These are phyloP conservation scores for Neurospora sp. DNA, from an alignment of 495 filamentous ascomycete species.

Conservation along the genomic window DNA sequence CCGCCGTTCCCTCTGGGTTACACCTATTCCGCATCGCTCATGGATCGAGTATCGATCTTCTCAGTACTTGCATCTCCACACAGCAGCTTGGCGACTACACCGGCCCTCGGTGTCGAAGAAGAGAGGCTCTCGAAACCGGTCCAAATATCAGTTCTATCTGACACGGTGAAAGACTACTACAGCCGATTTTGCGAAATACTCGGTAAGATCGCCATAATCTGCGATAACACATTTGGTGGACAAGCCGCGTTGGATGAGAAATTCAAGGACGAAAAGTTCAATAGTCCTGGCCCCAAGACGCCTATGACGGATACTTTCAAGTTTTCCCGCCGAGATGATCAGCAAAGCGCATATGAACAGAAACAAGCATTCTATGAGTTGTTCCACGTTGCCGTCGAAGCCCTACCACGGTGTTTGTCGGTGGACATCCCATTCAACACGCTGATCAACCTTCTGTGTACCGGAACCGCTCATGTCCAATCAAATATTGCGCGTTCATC, in stretches of 20 bases:
- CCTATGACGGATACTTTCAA: constrained; percentile 91
- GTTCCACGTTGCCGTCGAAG: constrained; percentile 90
- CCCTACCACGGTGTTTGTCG: constrained; percentile 84
- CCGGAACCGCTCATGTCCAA: constrained; percentile 91
- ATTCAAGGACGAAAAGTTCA: constrained; percentile 72
- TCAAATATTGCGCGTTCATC: constrained; percentile 87
- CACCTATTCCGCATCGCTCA: constrained; percentile 33
- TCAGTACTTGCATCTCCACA: constrained; percentile 40
- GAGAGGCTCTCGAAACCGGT: constrained; percentile 67
- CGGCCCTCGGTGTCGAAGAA: constrained; percentile 24
- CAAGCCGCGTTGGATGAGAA: constrained; percentile 94
- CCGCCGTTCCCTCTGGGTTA: constrained; percentile 64
- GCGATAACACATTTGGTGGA: constrained; percentile 92
- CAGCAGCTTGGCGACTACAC: constrained; percentile 16
- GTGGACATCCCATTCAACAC: constrained; percentile 87
- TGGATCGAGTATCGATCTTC: constrained; percentile 38
- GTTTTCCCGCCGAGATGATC: constrained; percentile 72
- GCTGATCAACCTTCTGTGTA: constrained; percentile 90
- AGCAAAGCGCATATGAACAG: constrained; percentile 61
- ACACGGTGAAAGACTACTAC: constrained; percentile 74
- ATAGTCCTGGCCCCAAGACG: constrained; percentile 75
- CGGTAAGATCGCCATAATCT: constrained; percentile 89
- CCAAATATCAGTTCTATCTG: constrained; percentile 57
- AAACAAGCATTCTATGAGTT: constrained; percentile 94
- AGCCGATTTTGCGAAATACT: constrained; percentile 86